Percentiles rank a stretch among this genome's conserved stretches.
Evolutionary conservation across 163 green algal genomes (phyloP).

Genomic region (Smithsoniella earleae): DNA sequence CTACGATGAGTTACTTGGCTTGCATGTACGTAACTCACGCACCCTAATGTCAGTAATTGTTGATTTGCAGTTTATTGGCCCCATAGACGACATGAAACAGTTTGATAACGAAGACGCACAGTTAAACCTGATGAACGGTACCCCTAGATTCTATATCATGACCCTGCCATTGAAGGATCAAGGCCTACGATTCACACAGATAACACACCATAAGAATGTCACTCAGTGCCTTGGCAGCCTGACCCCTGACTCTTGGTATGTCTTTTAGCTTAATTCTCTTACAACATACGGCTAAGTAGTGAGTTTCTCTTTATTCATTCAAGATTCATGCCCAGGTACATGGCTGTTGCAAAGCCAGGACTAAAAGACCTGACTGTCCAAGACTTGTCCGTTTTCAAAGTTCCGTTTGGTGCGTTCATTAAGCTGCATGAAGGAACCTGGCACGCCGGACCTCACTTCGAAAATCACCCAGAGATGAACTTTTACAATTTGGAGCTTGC

Average conservation of each 20-base stretch:
- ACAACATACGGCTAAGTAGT: background rate
- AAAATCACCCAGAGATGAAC: constrained; percentile 46
- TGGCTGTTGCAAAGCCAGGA: constrained; percentile 54
- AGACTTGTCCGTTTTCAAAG: constrained; percentile 30
- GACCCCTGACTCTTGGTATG: constrained; percentile 37
- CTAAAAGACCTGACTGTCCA: background rate
- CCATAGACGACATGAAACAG: constrained; percentile 52
- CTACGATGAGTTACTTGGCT: background rate
- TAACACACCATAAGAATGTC: constrained; percentile 79
- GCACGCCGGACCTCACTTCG: constrained; percentile 63
- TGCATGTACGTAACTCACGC: background rate
- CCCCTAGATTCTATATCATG: constrained; percentile 92
- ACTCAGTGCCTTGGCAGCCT: constrained; percentile 83
- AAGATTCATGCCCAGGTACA: too few species aligned
- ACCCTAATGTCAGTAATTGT: background rate
- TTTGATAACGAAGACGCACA: constrained; percentile 69
- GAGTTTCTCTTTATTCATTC: too few species aligned
- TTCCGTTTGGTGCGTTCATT: constrained; percentile 71
- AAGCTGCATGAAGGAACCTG: constrained; percentile 84
- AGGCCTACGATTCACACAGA: constrained; percentile 68
- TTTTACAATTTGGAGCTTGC: constrained; percentile 93
- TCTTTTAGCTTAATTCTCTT: background rate
- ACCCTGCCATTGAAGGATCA: constrained; percentile 45
- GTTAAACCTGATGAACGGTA: constrained; percentile 63
- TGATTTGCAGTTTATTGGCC: constrained; percentile 39